Percentiles rank a stretch among this genome's conserved stretches.
Conservation (phyloP, 1,139 yeast genomes). For the Suzukiozyma palmioleophila region DNA sequence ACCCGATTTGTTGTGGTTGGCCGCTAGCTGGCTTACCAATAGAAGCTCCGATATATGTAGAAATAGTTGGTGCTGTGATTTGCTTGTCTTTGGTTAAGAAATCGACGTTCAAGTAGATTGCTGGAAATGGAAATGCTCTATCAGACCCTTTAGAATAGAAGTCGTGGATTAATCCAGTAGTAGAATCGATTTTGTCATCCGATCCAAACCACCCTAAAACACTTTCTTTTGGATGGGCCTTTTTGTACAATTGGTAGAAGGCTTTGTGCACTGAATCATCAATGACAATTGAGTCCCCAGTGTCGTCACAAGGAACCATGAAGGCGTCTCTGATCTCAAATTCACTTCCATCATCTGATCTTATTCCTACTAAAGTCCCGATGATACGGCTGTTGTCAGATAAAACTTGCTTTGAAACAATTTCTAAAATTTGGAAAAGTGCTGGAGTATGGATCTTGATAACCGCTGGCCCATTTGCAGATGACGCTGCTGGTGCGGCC, state of each 20-base stretch:
- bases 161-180: slow-evolving; percentile 82
- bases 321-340: slow-evolving; percentile 74
- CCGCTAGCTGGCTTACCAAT: slow-evolving; percentile 50
- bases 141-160: slow-evolving; percentile 70
- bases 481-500: slow-evolving; percentile 49
- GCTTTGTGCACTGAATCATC: slow-evolving; percentile 72
- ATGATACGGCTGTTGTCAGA: slow-evolving; percentile 57
- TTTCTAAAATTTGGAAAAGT: slow-evolving; percentile 60
- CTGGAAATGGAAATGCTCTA: slow-evolving; percentile 72
- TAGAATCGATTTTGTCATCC: slow-evolving; percentile 56
- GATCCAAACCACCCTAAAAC: slow-evolving; percentile 92
- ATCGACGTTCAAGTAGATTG: slow-evolving; percentile 66
- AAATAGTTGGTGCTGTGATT: slow-evolving; percentile 42
- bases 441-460: slow-evolving; percentile 67
- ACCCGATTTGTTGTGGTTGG: slow-evolving; percentile 44
- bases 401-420: slow-evolving; percentile 41
- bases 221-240: slow-evolving; percentile 73
- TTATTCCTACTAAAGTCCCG: slow-evolving; percentile 76
- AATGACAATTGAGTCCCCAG: slow-evolving; percentile 68
- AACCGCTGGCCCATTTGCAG: slow-evolving; percentile 43
- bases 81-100: slow-evolving; percentile 36
- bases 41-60: slow-evolving; percentile 73
- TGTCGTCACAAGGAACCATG: slow-evolving; percentile 79
- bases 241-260: slow-evolving; percentile 69
- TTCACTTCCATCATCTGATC: slow-evolving; percentile 84